Conservation (phyloP, 176 grass and related monocot species). For the Tillandsia fasciculata region DNA sequence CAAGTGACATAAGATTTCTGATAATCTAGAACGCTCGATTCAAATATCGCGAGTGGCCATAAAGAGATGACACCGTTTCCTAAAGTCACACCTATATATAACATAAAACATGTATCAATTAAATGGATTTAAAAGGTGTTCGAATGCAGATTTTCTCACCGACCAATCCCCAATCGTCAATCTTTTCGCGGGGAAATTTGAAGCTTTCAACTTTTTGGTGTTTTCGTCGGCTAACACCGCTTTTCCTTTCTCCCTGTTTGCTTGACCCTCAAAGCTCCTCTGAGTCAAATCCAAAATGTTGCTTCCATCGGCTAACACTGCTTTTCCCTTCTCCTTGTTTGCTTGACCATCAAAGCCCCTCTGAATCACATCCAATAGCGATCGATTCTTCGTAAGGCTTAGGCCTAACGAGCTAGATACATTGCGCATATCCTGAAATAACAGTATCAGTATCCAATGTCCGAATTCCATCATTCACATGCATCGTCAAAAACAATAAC, state of each 20-base stretch:
- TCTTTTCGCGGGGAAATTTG: conserved; percentile 54
- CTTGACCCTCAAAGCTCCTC: conserved; percentile 29
- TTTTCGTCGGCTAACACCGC: conserved; percentile 8
- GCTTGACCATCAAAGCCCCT: conserved; percentile 29
- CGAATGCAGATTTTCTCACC: conserved; percentile 29
- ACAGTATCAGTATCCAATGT: too few relatives aligned
- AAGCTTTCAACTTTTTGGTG: conserved; percentile 60
- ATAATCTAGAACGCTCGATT: neutral
- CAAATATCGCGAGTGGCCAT: neutral
- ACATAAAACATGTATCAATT: neutral
- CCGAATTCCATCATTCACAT: too few relatives aligned
- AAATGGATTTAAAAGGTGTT: neutral
- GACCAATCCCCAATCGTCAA: conserved; percentile 83
- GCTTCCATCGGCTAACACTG: conserved; percentile 11
- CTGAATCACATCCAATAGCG: conserved; percentile 56
- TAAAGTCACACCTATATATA: neutral
- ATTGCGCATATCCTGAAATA: conserved; percentile 24
- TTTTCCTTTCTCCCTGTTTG: conserved; percentile 28
- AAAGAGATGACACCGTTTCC: neutral
- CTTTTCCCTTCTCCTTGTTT: conserved; percentile 35
- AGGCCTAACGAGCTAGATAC: conserved; percentile 64
- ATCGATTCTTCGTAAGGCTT: conserved; percentile 53
- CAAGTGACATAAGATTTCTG: neutral
- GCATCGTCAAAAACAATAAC: too few relatives aligned
- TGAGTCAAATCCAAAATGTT: conserved; percentile 38